A percentile compares a stretch with the other conserved stretches of the same genome.
These are phyloP conservation scores for Hypoxylon cercidicola DNA, from an alignment of 495 filamentous ascomycete genomes.

Conservation along the genomic window DNA sequence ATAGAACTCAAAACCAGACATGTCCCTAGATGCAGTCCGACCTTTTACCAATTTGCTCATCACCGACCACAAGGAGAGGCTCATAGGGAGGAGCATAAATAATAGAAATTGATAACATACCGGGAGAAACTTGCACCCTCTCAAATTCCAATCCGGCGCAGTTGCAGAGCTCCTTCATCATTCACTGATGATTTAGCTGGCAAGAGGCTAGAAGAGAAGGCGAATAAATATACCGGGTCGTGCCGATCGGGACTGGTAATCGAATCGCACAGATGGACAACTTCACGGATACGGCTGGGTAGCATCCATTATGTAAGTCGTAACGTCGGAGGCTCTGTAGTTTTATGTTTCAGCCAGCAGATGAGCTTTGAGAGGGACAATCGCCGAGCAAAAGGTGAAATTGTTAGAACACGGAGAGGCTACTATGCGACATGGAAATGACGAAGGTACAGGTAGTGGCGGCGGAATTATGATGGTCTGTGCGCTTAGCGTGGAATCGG, in stretches of 20 bases:
- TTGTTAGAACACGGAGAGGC: conserved; percentile 16
- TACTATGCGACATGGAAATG: conserved; percentile 5
- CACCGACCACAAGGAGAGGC: conserved; percentile 52
- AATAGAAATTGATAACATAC: conserved; percentile 16
- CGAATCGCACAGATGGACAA: neutral
- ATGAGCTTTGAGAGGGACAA: conserved; percentile 2
- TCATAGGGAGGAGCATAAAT: neutral
- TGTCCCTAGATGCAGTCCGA: conserved; percentile 61
- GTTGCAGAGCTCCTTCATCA: conserved; percentile 23
- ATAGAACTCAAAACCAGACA: conserved; percentile 49
- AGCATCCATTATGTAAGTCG: conserved; percentile 10
- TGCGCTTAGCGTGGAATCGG: conserved; percentile 23
- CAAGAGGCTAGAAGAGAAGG: conserved; percentile 11
- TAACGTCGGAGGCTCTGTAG: neutral
- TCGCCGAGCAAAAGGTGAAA: conserved; percentile 30
- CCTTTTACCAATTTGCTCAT: conserved; percentile 73
- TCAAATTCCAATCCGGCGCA: conserved; percentile 8
- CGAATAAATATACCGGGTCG: conserved; percentile 19
- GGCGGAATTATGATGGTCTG: conserved; percentile 20
- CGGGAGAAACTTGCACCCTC: conserved; percentile 9
- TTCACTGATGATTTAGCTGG: conserved; percentile 15
- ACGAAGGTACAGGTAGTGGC: conserved; percentile 14
- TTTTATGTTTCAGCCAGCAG: conserved; percentile 1
- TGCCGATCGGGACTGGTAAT: conserved; percentile 20
- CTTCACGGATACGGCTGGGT: neutral